Base-by-base conservation (phyloP, 106 monocot species). In the Platanthera guangdongensis region DNA sequence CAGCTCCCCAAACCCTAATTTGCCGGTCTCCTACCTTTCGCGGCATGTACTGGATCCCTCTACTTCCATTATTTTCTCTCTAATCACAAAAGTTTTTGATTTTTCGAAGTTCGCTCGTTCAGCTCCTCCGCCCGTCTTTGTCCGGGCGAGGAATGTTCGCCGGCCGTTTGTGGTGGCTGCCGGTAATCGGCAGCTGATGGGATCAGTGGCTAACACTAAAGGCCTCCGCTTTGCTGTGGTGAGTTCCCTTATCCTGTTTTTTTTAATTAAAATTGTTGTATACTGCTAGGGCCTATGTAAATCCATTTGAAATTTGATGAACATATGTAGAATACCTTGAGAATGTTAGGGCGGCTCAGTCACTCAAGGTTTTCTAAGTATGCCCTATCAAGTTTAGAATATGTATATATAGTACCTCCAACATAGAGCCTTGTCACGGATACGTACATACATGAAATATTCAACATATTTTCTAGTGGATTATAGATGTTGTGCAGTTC, bases 151-250 rank as follows among this genome's bases (percentile, higher is more conserved):
- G 64, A 78, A 78, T 57, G 72, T 68, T 59, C 82, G 64, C 15
- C 32, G 5, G 9, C 39, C 74, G 5, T 32, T 46, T 47, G 67
- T 57, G 22, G 64, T 74, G 12, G 68, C 78, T 8, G 64, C 78
- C 0, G 82, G 74, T 4, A 25, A 74, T 78, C 72, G 55, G 54
- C 78, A 78, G 50, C 54, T 82, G 50, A 47, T 82, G 21, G 82
- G 82, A 45, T 82, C 82, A 11, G 32, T 82, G 52, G 74, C 78
- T 47, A 74, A 74, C 51, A 67, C 74, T 11, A 74, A 82, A 51
- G 82, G 82, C 1, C 52, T 82, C 8, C 39, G 74, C 46, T 82
- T 82, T 54, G 82, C 82, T 4, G 74, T 82, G 73, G 82, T 82
- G 18, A 82, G 73, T 11, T 4, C 46, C 8, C 72, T 21, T 72